A percentile compares a stretch with the other conserved stretches of the same genome.
phyloP scores from a whole-genome alignment of 257 asterid genomes.

The Solanum ahanhuiri region DNA sequence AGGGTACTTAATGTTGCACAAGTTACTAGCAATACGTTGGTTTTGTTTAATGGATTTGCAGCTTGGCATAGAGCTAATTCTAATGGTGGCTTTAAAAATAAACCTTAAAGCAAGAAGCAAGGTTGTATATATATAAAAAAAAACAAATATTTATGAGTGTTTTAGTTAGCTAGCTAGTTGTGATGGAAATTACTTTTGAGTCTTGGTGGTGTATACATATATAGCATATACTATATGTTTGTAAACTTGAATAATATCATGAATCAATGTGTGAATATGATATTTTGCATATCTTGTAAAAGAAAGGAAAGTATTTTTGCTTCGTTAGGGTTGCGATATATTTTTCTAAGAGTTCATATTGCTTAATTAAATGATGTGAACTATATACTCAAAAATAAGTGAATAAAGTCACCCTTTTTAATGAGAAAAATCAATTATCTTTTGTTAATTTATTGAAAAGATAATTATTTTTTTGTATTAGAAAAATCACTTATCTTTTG shows the following conservation, averaged over 20 bases:
- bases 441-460: neutral
- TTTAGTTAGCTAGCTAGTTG: neutral
- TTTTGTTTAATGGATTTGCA: constrained; percentile 43
- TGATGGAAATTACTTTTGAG: neutral
- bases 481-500: neutral
- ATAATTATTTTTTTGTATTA: neutral
- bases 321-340: neutral
- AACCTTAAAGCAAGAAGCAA: neutral
- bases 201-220: neutral
- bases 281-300: neutral
- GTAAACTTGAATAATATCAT: neutral
- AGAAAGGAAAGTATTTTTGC: neutral
- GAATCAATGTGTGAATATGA: neutral
- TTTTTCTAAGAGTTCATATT: neutral
- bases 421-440: neutral
- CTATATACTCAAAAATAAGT: neutral
- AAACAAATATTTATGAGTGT: neutral
- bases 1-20: constrained; percentile 52
- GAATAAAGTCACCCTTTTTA: neutral
- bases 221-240: neutral
- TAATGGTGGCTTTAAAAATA: neutral
- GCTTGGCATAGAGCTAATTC: constrained; percentile 23
- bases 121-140: no score
- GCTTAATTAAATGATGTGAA: neutral
- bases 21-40: constrained; percentile 41